A percentile compares a stretch with the other conserved stretches of the same genome.
These are phyloP conservation scores for Nakazawaea molendinolei DNA, from an alignment of 805 yeast genomes.

Conservation along the genomic window DNA sequence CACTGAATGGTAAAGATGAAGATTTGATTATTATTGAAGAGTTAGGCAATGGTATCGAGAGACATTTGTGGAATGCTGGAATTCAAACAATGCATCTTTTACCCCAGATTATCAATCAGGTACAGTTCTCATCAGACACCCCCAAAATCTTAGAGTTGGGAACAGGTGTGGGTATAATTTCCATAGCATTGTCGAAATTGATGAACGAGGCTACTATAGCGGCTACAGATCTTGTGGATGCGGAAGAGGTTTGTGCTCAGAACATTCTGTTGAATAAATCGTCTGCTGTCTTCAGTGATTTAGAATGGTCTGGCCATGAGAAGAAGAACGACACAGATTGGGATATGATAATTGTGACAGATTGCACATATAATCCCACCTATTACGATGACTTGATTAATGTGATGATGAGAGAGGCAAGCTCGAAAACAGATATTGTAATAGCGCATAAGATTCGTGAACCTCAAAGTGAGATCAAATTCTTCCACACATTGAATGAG, in stretches of 20 bases:
- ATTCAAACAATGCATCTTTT: slow-evolving; percentile 15
- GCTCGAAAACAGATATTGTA: slow-evolving; percentile 16
- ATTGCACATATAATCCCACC: slow-evolving; percentile 35
- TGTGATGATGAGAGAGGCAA: slow-evolving; percentile 18
- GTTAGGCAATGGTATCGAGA: slow-evolving; percentile 31
- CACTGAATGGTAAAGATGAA: too few relatives aligned
- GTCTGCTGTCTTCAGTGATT: slow-evolving; percentile 20
- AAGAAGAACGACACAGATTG: slow-evolving; percentile 21
- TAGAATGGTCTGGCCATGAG: slow-evolving; percentile 30
- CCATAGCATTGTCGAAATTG: slow-evolving; percentile 22
- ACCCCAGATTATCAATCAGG: neutral
- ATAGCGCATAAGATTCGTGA: slow-evolving; percentile 23
- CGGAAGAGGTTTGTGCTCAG: slow-evolving; percentile 26
- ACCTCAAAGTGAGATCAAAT: slow-evolving; percentile 3
- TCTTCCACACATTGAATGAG: slow-evolving; percentile 5
- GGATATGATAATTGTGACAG: slow-evolving; percentile 32
- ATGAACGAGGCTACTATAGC: slow-evolving; percentile 16
- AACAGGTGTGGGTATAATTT: slow-evolving; percentile 35
- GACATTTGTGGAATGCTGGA: slow-evolving; percentile 39
- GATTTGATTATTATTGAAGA: slow-evolving; percentile 24
- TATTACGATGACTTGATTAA: slow-evolving; percentile 29
- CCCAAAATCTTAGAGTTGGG: slow-evolving; percentile 30
- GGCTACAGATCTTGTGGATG: slow-evolving; percentile 33
- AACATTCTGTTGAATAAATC: slow-evolving; percentile 23
- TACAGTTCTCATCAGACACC: too few relatives aligned